These are phyloP conservation scores for Quaeritorhiza haematococci DNA, from an alignment of 371 early-diverging fungal genomes.

Conservation along the genomic window DNA sequence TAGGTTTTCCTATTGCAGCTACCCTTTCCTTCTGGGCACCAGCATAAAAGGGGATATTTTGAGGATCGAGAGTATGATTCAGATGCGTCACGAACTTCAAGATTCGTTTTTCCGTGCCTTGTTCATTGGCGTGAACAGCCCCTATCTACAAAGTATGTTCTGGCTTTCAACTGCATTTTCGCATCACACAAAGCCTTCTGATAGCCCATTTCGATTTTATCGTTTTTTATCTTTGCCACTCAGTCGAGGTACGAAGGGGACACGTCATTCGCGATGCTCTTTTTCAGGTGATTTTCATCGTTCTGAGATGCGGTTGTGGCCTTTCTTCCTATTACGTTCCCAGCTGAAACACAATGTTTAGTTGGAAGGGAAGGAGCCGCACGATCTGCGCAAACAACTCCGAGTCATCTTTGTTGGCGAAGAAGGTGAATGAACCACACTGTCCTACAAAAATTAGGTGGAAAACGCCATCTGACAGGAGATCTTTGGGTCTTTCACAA, in stretches of 20 bases:
- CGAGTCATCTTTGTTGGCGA: constrained; percentile 86
- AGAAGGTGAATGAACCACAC: constrained; percentile 50
- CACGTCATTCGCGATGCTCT: constrained; percentile 81
- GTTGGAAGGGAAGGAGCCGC: constrained; percentile 59
- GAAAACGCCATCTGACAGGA: background rate
- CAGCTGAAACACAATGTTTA: constrained; percentile 1
- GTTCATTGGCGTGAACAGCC: constrained; percentile 52
- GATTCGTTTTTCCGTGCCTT: constrained; percentile 54
- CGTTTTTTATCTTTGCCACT: background rate
- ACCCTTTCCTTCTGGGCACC: constrained; percentile 83
- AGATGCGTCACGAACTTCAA: constrained; percentile 68
- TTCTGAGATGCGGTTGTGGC: constrained; percentile 5
- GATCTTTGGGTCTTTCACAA: too few species aligned
- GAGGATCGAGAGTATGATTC: constrained; percentile 79
- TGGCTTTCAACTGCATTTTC: background rate
- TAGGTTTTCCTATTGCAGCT: constrained; percentile 80
- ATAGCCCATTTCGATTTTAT: background rate
- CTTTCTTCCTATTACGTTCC: too few species aligned
- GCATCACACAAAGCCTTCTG: background rate
- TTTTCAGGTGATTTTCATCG: constrained; percentile 62
- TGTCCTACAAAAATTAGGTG: background rate
- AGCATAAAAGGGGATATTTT: constrained; percentile 83
- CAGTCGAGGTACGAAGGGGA: constrained; percentile 75
- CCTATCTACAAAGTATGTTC: constrained; percentile 54
- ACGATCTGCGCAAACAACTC: constrained; percentile 85